Conservation (phyloP, 805 yeast genomes). For the Ogataea glucozyma region DNA sequence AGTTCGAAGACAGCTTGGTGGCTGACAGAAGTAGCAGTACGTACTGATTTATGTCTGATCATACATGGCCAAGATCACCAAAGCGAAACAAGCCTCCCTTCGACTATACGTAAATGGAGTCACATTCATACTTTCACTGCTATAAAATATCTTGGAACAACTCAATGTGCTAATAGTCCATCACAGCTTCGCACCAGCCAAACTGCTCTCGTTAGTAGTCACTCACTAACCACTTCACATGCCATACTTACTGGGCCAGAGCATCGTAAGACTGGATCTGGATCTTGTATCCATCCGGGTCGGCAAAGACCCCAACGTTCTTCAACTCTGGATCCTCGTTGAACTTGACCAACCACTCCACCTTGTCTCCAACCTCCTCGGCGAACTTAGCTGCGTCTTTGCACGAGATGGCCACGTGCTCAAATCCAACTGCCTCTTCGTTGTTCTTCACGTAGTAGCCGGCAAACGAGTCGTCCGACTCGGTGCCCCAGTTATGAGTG, state of each 20-base stretch:
- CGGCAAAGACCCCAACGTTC: slow-evolving; percentile 70
- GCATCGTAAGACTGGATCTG: slow-evolving; percentile 51
- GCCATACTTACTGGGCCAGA: slow-evolving; percentile 23
- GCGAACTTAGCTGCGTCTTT: slow-evolving; percentile 61
- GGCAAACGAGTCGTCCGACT: slow-evolving; percentile 65
- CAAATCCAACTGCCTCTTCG: slow-evolving; percentile 68
- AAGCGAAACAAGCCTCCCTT: too few species aligned
- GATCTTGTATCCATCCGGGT: slow-evolving; percentile 88
- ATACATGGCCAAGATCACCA: too few species aligned
- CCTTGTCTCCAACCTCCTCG: slow-evolving; percentile 47
- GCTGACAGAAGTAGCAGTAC: too few species aligned
- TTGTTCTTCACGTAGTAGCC: slow-evolving; percentile 66
- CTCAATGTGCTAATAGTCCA: too few species aligned
- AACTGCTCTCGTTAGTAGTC: slow-evolving; percentile 13
- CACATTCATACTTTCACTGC: too few species aligned
- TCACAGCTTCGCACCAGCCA: too few species aligned
- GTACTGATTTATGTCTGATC: too few species aligned
- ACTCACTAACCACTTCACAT: too few species aligned
- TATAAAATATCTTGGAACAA: too few species aligned
- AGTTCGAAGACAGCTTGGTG: too few species aligned
- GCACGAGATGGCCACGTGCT: slow-evolving; percentile 77
- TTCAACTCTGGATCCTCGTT: slow-evolving; percentile 54
- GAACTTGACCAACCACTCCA: slow-evolving; percentile 58
- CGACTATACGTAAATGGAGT: too few species aligned
- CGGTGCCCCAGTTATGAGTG: slow-evolving; percentile 97